phyloP scores from a whole-genome alignment of 202 grass and related monocot genomes.

The Bolboschoenoplectus hybrid region DNA sequence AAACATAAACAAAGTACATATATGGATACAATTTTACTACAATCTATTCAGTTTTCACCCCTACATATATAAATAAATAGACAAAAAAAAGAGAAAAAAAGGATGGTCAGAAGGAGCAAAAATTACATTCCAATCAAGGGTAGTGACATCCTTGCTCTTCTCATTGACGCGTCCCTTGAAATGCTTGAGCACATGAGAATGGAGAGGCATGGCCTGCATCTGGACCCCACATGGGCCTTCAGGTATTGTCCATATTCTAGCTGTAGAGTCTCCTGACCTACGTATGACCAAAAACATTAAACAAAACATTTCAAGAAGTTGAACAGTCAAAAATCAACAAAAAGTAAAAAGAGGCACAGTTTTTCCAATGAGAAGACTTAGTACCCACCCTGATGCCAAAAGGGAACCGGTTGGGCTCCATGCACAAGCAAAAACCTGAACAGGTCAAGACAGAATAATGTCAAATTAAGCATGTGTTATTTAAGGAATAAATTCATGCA shows the following conservation, averaged over 20 bases:
- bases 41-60: not conserved
- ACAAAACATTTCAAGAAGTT: conserved; percentile 15
- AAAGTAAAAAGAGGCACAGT: not conserved
- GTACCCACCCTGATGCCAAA: conserved; percentile 87
- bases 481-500: not conserved
- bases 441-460: conserved; percentile 11
- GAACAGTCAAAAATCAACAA: not conserved
- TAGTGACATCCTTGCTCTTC: conserved; percentile 99
- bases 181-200: conserved; percentile 94
- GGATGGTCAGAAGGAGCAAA: conserved; percentile 6
- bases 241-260: conserved; percentile 97
- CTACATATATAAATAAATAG: conserved; percentile 4
- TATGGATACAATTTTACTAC: conserved; percentile 9
- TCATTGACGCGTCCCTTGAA: conserved; percentile 88
- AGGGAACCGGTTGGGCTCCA: conserved; percentile 97
- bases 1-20: conserved; percentile 22
- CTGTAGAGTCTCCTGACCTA: conserved; percentile 95
- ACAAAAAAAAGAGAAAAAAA: conserved; percentile 14
- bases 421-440: conserved; percentile 96
- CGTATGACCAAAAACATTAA: conserved; percentile 3
- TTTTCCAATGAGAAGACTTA: conserved; percentile 14
- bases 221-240: conserved; percentile 78
- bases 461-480: not conserved
- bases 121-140: conserved; percentile 95
- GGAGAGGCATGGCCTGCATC: conserved; percentile 53